Conservation (phyloP, 805 yeast genomes). For the Candida montana region DNA sequence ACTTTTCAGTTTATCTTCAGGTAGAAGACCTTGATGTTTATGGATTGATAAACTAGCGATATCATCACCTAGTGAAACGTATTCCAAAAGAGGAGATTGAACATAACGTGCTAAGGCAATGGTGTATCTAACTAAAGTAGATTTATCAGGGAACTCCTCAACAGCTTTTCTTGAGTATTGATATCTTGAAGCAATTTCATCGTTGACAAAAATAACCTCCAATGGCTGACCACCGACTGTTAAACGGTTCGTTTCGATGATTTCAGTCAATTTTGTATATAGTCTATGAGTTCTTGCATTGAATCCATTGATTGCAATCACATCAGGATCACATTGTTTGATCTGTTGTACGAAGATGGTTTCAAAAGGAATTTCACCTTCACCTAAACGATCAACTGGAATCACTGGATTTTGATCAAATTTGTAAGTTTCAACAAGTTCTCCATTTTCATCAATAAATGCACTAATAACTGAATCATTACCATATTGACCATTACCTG, state of each 20-base stretch:
- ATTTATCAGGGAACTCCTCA: slow-evolving; percentile 78
- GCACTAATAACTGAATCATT: slow-evolving; percentile 85
- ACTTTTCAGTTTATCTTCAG: slow-evolving; percentile 55
- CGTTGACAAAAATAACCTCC: slow-evolving; percentile 78
- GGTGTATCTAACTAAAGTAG: slow-evolving; percentile 76
- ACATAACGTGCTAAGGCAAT: slow-evolving; percentile 86
- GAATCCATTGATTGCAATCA: slow-evolving; percentile 84
- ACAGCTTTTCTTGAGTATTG: slow-evolving; percentile 74
- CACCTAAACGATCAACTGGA: slow-evolving; percentile 34
- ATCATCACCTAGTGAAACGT: slow-evolving; percentile 74
- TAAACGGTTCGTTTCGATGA: slow-evolving; percentile 52
- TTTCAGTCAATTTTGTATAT: slow-evolving; percentile 47
- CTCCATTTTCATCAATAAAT: slow-evolving; percentile 73
- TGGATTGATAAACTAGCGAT: slow-evolving; percentile 62
- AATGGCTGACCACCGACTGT: slow-evolving; percentile 49
- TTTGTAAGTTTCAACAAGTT: slow-evolving; percentile 69
- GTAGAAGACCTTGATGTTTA: slow-evolving; percentile 66
- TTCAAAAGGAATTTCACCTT: slow-evolving; percentile 56
- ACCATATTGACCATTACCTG: slow-evolving; percentile 79
- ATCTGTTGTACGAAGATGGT: slow-evolving; percentile 56
- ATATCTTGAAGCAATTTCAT: slow-evolving; percentile 87
- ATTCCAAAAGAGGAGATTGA: slow-evolving; percentile 91
- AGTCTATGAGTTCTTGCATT: slow-evolving; percentile 66
- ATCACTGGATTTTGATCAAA: slow-evolving; percentile 66
- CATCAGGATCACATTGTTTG: slow-evolving; percentile 73